phyloP scores from a whole-genome alignment of 2,329 filamentous ascomycete genomes.

The Pestalotiopsis sp. region DNA sequence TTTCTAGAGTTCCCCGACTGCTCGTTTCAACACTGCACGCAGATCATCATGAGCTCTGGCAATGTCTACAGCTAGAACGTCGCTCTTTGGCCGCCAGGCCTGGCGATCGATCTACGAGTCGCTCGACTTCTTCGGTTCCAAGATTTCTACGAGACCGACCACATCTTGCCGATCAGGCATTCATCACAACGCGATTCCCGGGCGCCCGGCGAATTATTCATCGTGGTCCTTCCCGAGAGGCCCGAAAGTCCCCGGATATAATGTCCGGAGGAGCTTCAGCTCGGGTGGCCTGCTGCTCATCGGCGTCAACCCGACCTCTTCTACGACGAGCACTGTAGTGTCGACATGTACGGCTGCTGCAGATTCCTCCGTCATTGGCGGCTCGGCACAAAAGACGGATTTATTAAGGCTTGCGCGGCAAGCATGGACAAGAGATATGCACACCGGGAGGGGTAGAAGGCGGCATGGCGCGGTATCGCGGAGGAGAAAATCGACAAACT shows the following conservation, averaged over 20 bases:
- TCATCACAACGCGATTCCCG: conserved; percentile 19
- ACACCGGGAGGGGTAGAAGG: conserved; percentile 27
- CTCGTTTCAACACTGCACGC: conserved; percentile 9
- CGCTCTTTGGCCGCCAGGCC: conserved; percentile 30
- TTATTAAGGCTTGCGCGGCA: conserved; percentile 38
- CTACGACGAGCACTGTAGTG: conserved; percentile 40
- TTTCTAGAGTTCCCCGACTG: background rate
- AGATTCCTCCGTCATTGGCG: conserved; percentile 35
- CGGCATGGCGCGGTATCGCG: conserved; percentile 21
- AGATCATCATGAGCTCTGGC: conserved; percentile 29
- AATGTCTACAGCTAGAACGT: conserved; percentile 35
- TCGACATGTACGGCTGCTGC: conserved; percentile 41
- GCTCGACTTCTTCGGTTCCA: conserved; percentile 27
- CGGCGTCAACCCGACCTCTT: conserved; percentile 42
- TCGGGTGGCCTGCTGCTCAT: conserved; percentile 58
- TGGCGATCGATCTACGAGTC: conserved; percentile 33
- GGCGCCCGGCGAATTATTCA: conserved; percentile 27
- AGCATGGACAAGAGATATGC: conserved; percentile 37
- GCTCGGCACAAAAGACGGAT: conserved; percentile 30
- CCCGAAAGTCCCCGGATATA: conserved; percentile 36
- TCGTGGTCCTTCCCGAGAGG: conserved; percentile 27
- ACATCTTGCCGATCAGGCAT: conserved; percentile 19
- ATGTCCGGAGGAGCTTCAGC: conserved; percentile 53
- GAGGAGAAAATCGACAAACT: conserved; percentile 34
- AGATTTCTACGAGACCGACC: conserved; percentile 23